These are phyloP conservation scores for Pythium scleroteichum DNA, from an alignment of 352 stramenopile genomes.

Conservation along the genomic window DNA sequence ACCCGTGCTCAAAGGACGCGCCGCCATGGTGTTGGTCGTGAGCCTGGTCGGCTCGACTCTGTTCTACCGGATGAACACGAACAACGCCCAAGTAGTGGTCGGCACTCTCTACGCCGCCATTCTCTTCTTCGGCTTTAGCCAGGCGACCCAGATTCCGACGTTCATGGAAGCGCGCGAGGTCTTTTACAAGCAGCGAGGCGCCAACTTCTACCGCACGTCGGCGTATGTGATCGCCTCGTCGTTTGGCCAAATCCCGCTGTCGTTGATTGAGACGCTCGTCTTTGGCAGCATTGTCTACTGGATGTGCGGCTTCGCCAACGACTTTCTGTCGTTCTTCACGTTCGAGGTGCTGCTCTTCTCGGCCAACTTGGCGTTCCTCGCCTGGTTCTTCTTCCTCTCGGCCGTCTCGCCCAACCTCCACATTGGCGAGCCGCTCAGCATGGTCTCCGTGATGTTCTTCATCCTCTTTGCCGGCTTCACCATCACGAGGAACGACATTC, in stretches of 20 bases:
- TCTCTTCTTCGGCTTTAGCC: conserved; percentile 13
- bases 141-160: conserved; percentile 58
- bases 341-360: conserved; percentile 62
- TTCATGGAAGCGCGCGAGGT: conserved; percentile 48
- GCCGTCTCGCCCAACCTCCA: conserved; percentile 23
- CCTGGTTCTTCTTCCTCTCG: conserved; percentile 37
- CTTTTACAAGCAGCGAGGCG: conserved; percentile 74
- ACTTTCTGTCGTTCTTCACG: conserved; percentile 42
- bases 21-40: conserved; percentile 32
- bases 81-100: conserved; percentile 38
- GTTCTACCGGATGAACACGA: conserved; percentile 31
- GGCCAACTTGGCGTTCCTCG: conserved; percentile 37
- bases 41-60: conserved; percentile 26
- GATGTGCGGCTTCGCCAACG: conserved; percentile 55
- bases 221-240: conserved; percentile 60
- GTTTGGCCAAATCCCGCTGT: conserved; percentile 43
- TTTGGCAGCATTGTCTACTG: conserved; percentile 78
- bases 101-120: conserved; percentile 36
- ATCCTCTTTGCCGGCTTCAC: conserved; percentile 43
- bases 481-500: conserved; percentile 37
- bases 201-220: conserved; percentile 69
- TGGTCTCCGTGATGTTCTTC: conserved; percentile 32
- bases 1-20: conserved; percentile 28
- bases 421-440: conserved; percentile 26
- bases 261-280: conserved; percentile 50